Evolutionary conservation across 1,139 yeast species (phyloP), one percentile per base, ranked within the genome.

Genomic region (Candida sanyaensis): DNA sequence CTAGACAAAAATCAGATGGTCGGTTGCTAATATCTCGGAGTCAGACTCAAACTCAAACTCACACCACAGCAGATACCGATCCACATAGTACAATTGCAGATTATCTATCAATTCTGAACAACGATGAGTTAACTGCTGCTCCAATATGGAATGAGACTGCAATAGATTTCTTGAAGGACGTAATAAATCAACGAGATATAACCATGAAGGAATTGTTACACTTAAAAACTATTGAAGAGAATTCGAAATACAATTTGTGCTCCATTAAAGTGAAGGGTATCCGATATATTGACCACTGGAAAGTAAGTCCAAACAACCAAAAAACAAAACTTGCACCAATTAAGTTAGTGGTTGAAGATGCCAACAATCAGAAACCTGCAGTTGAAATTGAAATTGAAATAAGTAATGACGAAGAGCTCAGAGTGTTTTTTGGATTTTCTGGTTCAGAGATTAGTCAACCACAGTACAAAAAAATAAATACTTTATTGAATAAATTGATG

Each of bases 241-340:
- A 40, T 31, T 28, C 9, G 11, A 17, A 21, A 13, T 30, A 29
- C 24, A 28, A 27, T 13, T 27, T 41, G n/a, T 8, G 24, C 6
- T 50, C 54, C 6, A 66, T 60, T 2, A 52, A 36, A 33, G 28
- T 68, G 2, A 39, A 47, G 12, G 64, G 63, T 11, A 46, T 55
- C 36, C 33, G 55, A 5, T 69, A 71, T 2, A 28, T 45, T n/a
- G 49, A 49, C 7, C 56, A 59, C 4, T 59, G 70, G 28, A 52
- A 66, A 2, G 54, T 71, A 9, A 66, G 65, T 45, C 75, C 75
- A 0, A 66, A 57, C 44, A 55, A 56, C 6, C 52, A 73, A 31
- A 66, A 75, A 1, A 44, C 69, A 17, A 69, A 69, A 45, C 52
- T 66, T 1, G 55, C 66, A 2, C 55, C 56, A 7, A 61, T 71